Evolutionary conservation across 345 rosid species (phyloP), one percentile per base, ranked within the genome.

Genomic region (Zanthoxylum bungeanum): DNA sequence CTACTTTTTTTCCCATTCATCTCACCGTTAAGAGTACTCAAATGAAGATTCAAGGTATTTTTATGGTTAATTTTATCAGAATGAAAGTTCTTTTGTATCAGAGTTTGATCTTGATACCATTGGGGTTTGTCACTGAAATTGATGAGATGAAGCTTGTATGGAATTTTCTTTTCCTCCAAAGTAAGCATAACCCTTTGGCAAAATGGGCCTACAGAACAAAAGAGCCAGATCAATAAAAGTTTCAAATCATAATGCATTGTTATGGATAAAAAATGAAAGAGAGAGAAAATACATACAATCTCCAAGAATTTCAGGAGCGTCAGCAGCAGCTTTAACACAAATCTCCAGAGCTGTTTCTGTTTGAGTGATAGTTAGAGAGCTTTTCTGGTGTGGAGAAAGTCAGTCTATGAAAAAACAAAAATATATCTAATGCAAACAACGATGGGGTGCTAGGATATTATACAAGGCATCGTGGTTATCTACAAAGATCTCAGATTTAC

Each of bases 91-190:
- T n/a, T n/a, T n/a, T n/a, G n/a, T n/a, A n/a, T n/a, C n/a, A n/a
- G n/a, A n/a, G n/a, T n/a, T n/a, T n/a, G n/a, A n/a, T n/a, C n/a
- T n/a, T n/a, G n/a, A 30, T 87, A 96, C 97, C 99, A 93, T 44
- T 91, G 78, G 40, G 95, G 99, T 78, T 88, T 91, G 72, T 88
- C 82, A 62, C 79, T 75, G 72, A 85, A 39, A 78, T 93, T 76
- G 73, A 96, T 65, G 16, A 91, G 89, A 68, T 73, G 80, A 61
- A 28, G 12, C 78, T 88, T 87, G 89, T 87, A 83, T 10, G 89
- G 74, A 37, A 96, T 58, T 28, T 74, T 80, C 97, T 96, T 96
- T 86, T 96, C 99, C 81, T 93, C 98, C 85, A 91, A 81, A 47
- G 93, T 93, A 47, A 93, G 82, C 22, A 80, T 66, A 70, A 78